Evolutionary conservation across 495 filamentous ascomycete species (phyloP).

Genomic region (Neurospora sp.): DNA sequence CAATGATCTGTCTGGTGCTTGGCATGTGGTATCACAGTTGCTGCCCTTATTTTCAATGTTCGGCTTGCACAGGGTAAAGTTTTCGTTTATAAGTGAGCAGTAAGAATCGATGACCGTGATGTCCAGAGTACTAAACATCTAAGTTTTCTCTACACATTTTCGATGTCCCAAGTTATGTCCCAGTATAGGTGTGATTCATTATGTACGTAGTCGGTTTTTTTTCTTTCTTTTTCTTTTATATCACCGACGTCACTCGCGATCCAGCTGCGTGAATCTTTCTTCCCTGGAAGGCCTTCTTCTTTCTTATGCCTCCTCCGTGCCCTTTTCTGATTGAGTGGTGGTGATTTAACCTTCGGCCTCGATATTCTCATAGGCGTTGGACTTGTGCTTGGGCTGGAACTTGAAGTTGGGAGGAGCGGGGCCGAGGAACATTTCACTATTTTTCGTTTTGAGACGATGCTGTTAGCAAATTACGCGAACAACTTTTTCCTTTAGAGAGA

Average conservation of each 20-base stretch:
- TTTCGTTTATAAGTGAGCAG: background rate
- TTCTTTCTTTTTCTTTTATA: background rate
- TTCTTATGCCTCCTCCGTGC: background rate
- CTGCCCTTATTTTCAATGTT: background rate
- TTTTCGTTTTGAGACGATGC: constrained; percentile 3
- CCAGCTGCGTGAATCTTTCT: background rate
- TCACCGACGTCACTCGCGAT: background rate
- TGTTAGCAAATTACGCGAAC: background rate
- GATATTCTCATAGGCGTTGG: constrained; percentile 58
- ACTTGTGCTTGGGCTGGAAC: constrained; percentile 98
- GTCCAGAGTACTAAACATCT: background rate
- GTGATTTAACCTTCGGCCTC: constrained; percentile 45
- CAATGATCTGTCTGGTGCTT: background rate
- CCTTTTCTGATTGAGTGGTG: background rate
- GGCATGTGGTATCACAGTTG: background rate
- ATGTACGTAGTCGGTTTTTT: background rate
- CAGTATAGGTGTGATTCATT: background rate
- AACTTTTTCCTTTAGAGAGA: background rate
- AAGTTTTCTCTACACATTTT: background rate
- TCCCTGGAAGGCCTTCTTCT: background rate
- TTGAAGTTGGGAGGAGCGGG: constrained; percentile 81
- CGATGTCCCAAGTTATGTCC: too few relatives aligned
- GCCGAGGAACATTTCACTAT: constrained; percentile 93
- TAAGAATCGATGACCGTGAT: background rate
- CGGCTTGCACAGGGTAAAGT: background rate